Base-by-base conservation (phyloP, 2,329 filamentous ascomycete species). In the Sporothrix globosa region DNA sequence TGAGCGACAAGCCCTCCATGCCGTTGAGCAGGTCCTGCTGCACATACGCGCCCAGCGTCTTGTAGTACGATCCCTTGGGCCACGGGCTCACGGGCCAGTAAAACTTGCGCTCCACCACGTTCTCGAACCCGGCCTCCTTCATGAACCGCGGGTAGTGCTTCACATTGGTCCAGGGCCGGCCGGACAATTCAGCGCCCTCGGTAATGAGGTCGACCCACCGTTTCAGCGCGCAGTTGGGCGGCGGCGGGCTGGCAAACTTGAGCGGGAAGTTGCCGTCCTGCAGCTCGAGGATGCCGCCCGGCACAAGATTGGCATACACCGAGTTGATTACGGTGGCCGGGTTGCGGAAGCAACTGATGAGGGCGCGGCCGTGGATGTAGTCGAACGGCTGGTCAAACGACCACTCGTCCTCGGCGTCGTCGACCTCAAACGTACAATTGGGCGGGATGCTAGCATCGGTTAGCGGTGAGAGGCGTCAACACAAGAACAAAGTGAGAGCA, bases 21-120 rank as follows among this genome's bases (percentile, higher is more conserved):
- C 60, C 69, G 63, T 69, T 67, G 30, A 68, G 58, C 56, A 71
- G 11, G 67, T 77, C 74, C 58, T 73, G 71, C 13, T 75, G 72
- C 34, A 74, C 67, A 63, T 73, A 76, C 11, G 71, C 54, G 27
- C 72, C 69, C 4, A 77, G 70, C 21, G 73, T 71, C 65, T 77
- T 76, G 58, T 75, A 74, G 71, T 75, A 74, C 41, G 73, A 69
- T 4, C 75, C 76, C 21, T 73, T 75, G 1, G 76, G 67, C 76
- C 76, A 78, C 2, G 74, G 44, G 67, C 69, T 73, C 24, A 74
- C 65, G 4, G 76, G 75, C 73, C 75, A 77, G 67, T 73, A 74
- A 48, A 76, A 76, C 11, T 48, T 70, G 56, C 73, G 73, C 70
- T 77, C 76, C 14, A 75, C 73, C 6, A 78, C 71, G 14, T 76